Conservation (phyloP, 106 monocot species). For the Dendrobium catenatum region DNA sequence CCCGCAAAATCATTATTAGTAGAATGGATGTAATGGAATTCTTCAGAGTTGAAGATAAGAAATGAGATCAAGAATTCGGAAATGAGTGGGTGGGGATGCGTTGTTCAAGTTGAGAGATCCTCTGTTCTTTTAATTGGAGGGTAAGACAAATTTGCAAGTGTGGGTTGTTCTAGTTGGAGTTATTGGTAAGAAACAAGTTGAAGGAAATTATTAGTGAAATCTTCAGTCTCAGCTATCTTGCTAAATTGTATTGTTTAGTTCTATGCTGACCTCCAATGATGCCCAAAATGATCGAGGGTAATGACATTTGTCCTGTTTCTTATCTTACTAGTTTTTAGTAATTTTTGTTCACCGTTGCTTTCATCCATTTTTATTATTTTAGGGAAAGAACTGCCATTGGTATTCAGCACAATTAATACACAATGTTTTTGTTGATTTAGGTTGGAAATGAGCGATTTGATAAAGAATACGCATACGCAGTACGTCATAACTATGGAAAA, state of each 20-base stretch:
- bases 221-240: not conserved
- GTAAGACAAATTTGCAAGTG: not conserved
- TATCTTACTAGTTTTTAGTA: not conserved
- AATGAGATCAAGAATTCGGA: not conserved
- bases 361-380: too few relatives aligned
- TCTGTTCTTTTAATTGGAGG: not conserved
- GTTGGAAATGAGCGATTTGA: constrained; percentile 88
- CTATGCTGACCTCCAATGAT: not conserved
- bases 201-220: not conserved
- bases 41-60: too few relatives aligned
- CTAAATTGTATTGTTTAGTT: not conserved
- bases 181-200: not conserved
- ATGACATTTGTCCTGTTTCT: not conserved
- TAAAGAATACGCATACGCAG: constrained; percentile 86
- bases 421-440: constrained; percentile 23
- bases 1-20: too few relatives aligned
- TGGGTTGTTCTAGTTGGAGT: not conserved
- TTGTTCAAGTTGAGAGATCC: not conserved
- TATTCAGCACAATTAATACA: too few relatives aligned
- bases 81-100: not conserved
- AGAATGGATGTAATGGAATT: too few relatives aligned
- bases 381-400: too few relatives aligned
- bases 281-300: not conserved
- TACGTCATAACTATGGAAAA: constrained; percentile 94
- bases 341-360: not conserved